Conservation (phyloP, 768 basidiomycete genomes). For the Inosperma sp. region DNA sequence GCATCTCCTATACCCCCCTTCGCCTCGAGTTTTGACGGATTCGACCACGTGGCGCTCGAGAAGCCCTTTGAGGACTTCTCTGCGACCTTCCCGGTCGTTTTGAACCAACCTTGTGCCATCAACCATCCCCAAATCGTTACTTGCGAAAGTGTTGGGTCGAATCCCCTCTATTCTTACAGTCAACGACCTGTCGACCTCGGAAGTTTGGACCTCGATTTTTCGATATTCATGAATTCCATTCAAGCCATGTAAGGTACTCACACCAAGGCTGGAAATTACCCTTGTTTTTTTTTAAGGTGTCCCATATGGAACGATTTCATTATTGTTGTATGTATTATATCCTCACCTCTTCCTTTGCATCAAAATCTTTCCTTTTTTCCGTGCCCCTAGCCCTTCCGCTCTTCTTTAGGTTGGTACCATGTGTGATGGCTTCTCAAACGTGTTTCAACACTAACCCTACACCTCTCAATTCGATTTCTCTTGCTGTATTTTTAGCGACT, state of each 20-base stretch:
- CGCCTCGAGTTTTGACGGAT: slow-evolving; percentile 26
- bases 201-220: slow-evolving; percentile 25
- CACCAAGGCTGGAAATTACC: background rate
- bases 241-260: slow-evolving; percentile 18
- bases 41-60: slow-evolving; percentile 28
- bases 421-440: slow-evolving; percentile 1
- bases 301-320: slow-evolving; percentile 12
- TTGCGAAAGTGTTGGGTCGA: slow-evolving; percentile 11
- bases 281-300: background rate
- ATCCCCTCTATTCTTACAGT: slow-evolving; percentile 10
- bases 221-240: slow-evolving; percentile 35
- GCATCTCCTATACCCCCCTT: slow-evolving; percentile 26
- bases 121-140: slow-evolving; percentile 4
- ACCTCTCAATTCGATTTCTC: slow-evolving; percentile 4
- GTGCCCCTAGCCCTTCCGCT: slow-evolving; percentile 3
- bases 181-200: slow-evolving; percentile 14
- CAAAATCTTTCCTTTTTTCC: slow-evolving; percentile 3
- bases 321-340: slow-evolving; percentile 26
- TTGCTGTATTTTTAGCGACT: slow-evolving; percentile 11
- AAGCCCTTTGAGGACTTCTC: slow-evolving; percentile 24
- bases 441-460: slow-evolving; percentile 6
- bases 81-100: slow-evolving; percentile 12
- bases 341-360: slow-evolving; percentile 4
- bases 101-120: slow-evolving; percentile 13
- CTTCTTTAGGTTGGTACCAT: slow-evolving; percentile 7